These are phyloP conservation scores for Candida corydali DNA, from an alignment of 805 yeast genomes.

Conservation along the genomic window DNA sequence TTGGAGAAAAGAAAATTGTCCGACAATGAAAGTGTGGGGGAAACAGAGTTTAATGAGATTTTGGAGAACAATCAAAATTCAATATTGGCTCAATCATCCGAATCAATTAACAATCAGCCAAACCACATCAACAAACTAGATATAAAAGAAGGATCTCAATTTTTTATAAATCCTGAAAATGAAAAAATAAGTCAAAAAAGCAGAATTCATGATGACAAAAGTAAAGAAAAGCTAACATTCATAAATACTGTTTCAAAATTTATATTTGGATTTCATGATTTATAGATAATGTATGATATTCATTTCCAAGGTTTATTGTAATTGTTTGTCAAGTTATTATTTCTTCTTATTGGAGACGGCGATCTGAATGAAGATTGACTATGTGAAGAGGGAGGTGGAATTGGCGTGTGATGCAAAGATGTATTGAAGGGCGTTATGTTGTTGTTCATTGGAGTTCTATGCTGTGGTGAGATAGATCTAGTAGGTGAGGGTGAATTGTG, in stretches of 20 bases:
- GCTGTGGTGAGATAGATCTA: slow-evolving; percentile 5
- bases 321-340: not conserved
- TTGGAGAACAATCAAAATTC: not conserved
- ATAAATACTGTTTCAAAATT: slow-evolving; percentile 29
- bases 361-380: slow-evolving; percentile 6
- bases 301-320: slow-evolving; percentile 1
- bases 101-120: slow-evolving; percentile 10
- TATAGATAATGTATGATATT: slow-evolving; percentile 16
- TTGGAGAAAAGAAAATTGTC: slow-evolving; percentile 43
- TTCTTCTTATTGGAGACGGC: slow-evolving; percentile 9
- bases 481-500: slow-evolving; percentile 3
- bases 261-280: slow-evolving; percentile 42
- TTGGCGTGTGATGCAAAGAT: slow-evolving; percentile 6
- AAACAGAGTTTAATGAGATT: slow-evolving; percentile 13
- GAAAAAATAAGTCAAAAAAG: slow-evolving; percentile 10
- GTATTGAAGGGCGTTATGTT: not conserved
- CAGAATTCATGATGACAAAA: not conserved
- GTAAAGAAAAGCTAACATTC: slow-evolving; percentile 27
- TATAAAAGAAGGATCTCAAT: slow-evolving; percentile 35
- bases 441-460: not conserved
- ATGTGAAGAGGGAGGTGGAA: slow-evolving; percentile 2
- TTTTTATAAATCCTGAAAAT: slow-evolving; percentile 24
- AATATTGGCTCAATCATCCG: slow-evolving; percentile 7
- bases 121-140: slow-evolving; percentile 24
- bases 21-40: slow-evolving; percentile 47